phyloP scores from a whole-genome alignment of 805 yeast genomes.

The Ogataea wickerhamii region DNA sequence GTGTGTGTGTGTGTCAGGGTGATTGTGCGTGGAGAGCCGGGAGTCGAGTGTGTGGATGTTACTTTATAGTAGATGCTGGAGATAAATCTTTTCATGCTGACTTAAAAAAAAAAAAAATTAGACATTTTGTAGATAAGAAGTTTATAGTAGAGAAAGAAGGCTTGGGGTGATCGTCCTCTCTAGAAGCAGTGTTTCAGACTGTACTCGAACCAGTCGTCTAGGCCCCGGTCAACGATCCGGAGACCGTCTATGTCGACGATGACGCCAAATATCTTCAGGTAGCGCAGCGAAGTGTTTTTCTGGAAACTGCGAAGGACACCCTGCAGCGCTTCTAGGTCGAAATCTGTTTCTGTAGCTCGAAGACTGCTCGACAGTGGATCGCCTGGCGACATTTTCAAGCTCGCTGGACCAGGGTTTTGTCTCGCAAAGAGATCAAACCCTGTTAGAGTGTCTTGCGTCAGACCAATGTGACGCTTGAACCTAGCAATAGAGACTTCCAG shows the following conservation, averaged over 20 bases:
- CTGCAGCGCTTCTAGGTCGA: neutral
- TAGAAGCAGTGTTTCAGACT: constrained; percentile 14
- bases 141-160: too few relatives aligned
- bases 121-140: too few relatives aligned
- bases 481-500: constrained; percentile 21
- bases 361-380: constrained; percentile 5
- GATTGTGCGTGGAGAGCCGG: too few relatives aligned
- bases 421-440: constrained; percentile 11
- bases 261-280: constrained; percentile 19
- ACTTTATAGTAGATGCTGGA: too few relatives aligned
- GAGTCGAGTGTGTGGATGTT: too few relatives aligned
- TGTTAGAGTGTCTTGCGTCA: constrained; percentile 12
- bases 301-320: constrained; percentile 2
- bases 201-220: constrained; percentile 25
- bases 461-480: constrained; percentile 13
- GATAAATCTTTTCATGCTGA: too few relatives aligned
- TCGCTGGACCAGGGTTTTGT: constrained; percentile 1
- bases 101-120: too few relatives aligned
- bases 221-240: constrained; percentile 18
- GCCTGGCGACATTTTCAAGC: neutral
- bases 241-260: constrained; percentile 17
- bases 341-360: constrained; percentile 6
- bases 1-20: too few relatives aligned
- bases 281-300: constrained; percentile 14
- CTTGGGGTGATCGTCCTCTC: too few relatives aligned